Percentiles rank a stretch among this genome's conserved stretches.
These are phyloP conservation scores for Penicillium macrosclerotiorum DNA, from an alignment of 495 filamentous ascomycete genomes.

Conservation along the genomic window DNA sequence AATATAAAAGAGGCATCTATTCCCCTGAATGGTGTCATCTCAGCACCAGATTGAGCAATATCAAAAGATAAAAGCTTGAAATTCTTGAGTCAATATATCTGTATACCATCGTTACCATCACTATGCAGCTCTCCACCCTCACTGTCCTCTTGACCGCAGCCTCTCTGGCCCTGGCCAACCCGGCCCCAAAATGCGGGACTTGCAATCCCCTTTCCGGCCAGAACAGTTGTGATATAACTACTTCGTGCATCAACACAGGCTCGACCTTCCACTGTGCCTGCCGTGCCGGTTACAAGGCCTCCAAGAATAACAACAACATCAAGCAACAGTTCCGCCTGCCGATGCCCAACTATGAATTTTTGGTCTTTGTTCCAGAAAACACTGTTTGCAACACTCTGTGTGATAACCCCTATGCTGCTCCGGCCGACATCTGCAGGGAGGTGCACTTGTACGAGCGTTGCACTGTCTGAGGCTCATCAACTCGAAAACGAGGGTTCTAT, in stretches of 20 bases:
- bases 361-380: slow-evolving; percentile 41
- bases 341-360: slow-evolving; percentile 41
- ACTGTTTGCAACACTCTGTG: slow-evolving; percentile 41
- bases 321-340: slow-evolving; percentile 38
- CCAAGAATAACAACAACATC: slow-evolving; percentile 30
- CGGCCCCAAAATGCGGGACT: slow-evolving; percentile 33
- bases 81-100: slow-evolving; percentile 8
- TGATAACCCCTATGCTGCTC: slow-evolving; percentile 30
- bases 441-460: slow-evolving; percentile 32
- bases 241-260: slow-evolving; percentile 58
- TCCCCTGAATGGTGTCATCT: slow-evolving; percentile 2
- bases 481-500: neutral
- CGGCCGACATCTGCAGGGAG: slow-evolving; percentile 36
- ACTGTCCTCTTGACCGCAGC: slow-evolving; percentile 22
- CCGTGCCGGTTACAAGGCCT: slow-evolving; percentile 65
- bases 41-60: slow-evolving; percentile 2
- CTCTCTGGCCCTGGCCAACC: slow-evolving; percentile 23
- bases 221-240: slow-evolving; percentile 42
- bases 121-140: slow-evolving; percentile 28
- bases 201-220: slow-evolving; percentile 44
- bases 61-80: slow-evolving; percentile 5
- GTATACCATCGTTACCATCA: slow-evolving; percentile 7
- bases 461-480: slow-evolving; percentile 17
- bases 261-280: slow-evolving; percentile 74
- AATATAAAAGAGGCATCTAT: slow-evolving; percentile 14